Conservation (phyloP, 768 basidiomycete genomes). For the Rhodotorula paludigena region DNA sequence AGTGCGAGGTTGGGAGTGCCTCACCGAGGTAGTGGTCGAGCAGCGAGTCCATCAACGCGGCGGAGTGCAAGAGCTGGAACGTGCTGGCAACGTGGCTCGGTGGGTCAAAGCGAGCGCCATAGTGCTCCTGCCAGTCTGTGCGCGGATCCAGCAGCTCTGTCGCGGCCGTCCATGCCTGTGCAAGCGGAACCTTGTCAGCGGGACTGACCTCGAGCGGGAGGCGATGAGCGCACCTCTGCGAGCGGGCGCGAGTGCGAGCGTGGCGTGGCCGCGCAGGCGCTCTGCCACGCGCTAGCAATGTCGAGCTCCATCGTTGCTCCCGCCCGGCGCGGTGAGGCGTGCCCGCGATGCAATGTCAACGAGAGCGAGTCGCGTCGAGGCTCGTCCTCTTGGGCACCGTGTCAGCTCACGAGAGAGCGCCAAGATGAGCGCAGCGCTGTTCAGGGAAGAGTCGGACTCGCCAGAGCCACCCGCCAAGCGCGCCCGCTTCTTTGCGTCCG, state of each 20-base stretch:
- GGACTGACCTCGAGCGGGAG: not conserved
- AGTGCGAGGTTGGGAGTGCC: not conserved
- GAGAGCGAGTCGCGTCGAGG: not conserved
- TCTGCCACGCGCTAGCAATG: no score
- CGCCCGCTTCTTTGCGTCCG: constrained; percentile 19
- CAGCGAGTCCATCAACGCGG: constrained; percentile 15
- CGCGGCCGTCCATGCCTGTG: not conserved
- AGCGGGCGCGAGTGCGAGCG: not conserved
- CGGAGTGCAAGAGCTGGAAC: not conserved
- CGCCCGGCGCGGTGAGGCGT: no score
- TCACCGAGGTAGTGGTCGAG: constrained; percentile 24
- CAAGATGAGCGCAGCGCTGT: not conserved
- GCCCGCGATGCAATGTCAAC: not conserved
- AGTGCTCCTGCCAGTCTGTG: not conserved
- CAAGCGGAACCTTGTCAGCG: not conserved
- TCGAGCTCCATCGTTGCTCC: no score
- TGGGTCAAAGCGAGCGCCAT: not conserved
- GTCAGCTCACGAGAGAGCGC: not conserved
- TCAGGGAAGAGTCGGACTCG: not conserved
- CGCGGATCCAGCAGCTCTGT: not conserved
- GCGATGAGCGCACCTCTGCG: not conserved
- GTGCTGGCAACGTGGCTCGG: not conserved
- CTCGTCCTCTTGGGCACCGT: not conserved
- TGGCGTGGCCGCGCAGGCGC: no score
- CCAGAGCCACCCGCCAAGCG: not conserved